phyloP scores from a whole-genome alignment of 108 stramenopile species.

The Skeletonema tropicum region DNA sequence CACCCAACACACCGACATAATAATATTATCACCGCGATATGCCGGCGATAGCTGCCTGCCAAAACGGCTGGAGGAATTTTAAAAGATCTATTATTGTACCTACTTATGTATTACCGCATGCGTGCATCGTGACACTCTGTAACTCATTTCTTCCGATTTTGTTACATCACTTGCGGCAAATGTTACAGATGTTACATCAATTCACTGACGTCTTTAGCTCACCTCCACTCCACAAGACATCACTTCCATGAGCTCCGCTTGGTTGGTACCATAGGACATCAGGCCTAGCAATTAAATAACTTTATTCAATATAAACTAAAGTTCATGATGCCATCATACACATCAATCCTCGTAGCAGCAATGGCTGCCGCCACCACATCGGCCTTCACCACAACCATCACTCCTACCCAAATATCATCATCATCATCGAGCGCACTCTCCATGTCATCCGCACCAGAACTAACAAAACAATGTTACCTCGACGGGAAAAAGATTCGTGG shows the following conservation, averaged over 20 bases:
- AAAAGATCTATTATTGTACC: too few species aligned
- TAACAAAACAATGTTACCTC: constrained; percentile 48
- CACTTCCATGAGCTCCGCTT: constrained; percentile 1
- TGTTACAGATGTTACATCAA: background rate
- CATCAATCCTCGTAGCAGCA: constrained; percentile 7
- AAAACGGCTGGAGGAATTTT: too few species aligned
- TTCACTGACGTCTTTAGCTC: background rate
- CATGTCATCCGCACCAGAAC: constrained; percentile 8
- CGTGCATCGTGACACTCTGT: background rate
- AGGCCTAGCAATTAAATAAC: background rate
- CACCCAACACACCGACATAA: too few species aligned
- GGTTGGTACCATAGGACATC: background rate
- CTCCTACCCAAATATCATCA: background rate
- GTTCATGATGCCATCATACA: constrained; percentile 1
- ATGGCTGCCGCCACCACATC: constrained; percentile 10
- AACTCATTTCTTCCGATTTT: background rate
- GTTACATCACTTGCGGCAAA: background rate
- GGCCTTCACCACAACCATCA: constrained; percentile 15
- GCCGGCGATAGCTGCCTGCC: too few species aligned
- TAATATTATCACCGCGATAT: too few species aligned
- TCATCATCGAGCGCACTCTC: background rate
- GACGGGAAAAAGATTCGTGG: constrained; percentile 81
- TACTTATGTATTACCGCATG: too few species aligned
- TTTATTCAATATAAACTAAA: background rate
- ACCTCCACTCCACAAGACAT: background rate